Evolutionary conservation across 75 land plant species (phyloP).

Genomic region (Gnetum montanum): DNA sequence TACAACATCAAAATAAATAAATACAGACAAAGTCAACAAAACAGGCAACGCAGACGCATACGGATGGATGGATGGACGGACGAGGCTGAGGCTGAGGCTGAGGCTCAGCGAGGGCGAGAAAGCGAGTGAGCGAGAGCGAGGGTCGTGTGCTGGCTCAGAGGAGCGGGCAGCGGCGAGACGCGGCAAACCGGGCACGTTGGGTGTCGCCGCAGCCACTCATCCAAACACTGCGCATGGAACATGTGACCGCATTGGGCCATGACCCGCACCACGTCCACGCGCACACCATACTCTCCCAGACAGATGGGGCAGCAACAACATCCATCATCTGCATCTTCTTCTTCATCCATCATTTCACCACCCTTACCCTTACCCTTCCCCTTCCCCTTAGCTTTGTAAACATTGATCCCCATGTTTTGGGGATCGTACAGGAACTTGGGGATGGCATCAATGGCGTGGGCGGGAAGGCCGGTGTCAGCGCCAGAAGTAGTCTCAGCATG

Average conservation of each 20-base stretch:
- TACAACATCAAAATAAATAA: too few species aligned
- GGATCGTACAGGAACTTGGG: conserved; percentile 40
- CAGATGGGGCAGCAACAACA: conserved; percentile 42
- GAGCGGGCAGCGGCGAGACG: conserved; percentile 17
- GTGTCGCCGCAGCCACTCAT: conserved; percentile 42
- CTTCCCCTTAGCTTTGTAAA: too few species aligned
- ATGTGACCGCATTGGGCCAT: conserved; percentile 47
- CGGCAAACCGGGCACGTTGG: conserved; percentile 58
- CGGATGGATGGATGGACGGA: background rate
- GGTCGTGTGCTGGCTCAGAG: conserved; percentile 27
- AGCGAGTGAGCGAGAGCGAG: conserved; percentile 43
- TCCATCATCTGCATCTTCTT: conserved; percentile 5
- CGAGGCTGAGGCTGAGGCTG: background rate
- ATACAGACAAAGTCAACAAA: too few species aligned
- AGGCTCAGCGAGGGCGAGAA: conserved; percentile 20
- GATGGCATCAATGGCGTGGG: conserved; percentile 37
- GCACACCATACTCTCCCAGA: conserved; percentile 28
- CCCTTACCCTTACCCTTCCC: too few species aligned
- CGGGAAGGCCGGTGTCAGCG: conserved; percentile 36
- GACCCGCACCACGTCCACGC: conserved; percentile 28
- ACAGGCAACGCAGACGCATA: background rate
- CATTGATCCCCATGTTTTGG: too few species aligned
- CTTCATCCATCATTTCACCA: too few species aligned
- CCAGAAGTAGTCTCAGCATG: background rate
- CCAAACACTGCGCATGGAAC: conserved; percentile 50